Evolutionary conservation across 2,329 filamentous ascomycete species (phyloP).

Genomic region (Scytalidium sp.): DNA sequence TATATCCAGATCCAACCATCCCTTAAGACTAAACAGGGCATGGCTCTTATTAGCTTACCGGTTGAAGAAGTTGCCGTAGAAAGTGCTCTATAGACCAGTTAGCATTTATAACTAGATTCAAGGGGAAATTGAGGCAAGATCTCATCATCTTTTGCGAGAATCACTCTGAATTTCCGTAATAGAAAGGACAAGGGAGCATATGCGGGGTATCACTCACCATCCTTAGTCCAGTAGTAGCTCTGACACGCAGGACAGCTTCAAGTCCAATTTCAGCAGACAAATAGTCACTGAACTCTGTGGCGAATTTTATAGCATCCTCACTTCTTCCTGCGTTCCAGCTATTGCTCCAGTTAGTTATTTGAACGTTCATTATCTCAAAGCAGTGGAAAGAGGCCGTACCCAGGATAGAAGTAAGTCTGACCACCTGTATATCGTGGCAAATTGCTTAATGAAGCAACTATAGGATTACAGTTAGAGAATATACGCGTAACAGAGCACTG

Average conservation of each 20-base stretch:
- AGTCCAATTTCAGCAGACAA: conserved; percentile 95
- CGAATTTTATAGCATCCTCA: conserved; percentile 97
- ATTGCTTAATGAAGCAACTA: conserved; percentile 89
- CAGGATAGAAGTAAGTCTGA: conserved; percentile 97
- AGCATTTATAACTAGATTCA: not conserved
- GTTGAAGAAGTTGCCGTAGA: conserved; percentile 99
- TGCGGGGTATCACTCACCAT: conserved; percentile 50
- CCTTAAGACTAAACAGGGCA: not conserved
- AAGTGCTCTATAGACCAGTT: conserved; percentile 55
- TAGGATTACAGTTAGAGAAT: too few relatives aligned
- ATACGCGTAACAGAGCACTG: too few relatives aligned
- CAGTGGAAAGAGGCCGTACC: conserved; percentile 27
- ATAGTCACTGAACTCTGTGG: conserved; percentile 93
- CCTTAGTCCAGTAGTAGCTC: conserved; percentile 88
- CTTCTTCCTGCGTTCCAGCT: conserved; percentile 86
- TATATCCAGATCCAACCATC: not conserved
- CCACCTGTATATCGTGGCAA: conserved; percentile 94
- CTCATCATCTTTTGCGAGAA: too few relatives aligned
- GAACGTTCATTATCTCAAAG: not conserved
- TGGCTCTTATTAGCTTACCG: conserved; percentile 33
- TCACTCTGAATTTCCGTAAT: too few relatives aligned
- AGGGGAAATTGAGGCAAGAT: not conserved
- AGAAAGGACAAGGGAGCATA: not conserved
- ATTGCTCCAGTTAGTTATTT: not conserved
- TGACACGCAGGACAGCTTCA: conserved; percentile 91